Evolutionary conservation across 108 stramenopile genomes (phyloP).

Genomic region (Epithemia pelagica): DNA sequence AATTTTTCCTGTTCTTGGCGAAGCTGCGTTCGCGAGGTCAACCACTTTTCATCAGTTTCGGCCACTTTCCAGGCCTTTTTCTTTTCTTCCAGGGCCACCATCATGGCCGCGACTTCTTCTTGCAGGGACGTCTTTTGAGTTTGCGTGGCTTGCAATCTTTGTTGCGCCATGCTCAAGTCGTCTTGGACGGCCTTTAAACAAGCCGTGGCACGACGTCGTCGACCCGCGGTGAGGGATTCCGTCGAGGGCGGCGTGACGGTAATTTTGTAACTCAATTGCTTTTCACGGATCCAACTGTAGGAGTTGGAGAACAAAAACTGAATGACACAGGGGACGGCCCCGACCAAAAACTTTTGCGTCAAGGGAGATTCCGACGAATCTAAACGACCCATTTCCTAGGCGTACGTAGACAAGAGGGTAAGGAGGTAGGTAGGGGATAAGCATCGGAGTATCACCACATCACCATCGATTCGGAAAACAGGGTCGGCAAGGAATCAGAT

Average conservation of each 20-base stretch:
- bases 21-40: conserved; percentile 45
- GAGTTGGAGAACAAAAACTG: conserved; percentile 80
- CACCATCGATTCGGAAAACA: no score
- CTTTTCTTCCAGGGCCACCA: conserved; percentile 50
- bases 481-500: no score
- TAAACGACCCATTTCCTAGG: conserved; percentile 46
- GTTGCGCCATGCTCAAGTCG: conserved; percentile 36
- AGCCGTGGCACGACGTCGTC: conserved; percentile 67
- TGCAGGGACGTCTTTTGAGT: conserved; percentile 32
- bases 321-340: conserved; percentile 71
- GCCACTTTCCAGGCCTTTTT: conserved; percentile 46
- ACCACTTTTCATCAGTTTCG: conserved; percentile 54
- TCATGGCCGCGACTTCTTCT: conserved; percentile 40
- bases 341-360: conserved; percentile 80
- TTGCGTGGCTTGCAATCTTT: conserved; percentile 26
- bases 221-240: conserved; percentile 54
- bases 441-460: no score
- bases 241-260: conserved; percentile 61
- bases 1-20: conserved; percentile 52
- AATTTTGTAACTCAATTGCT: conserved; percentile 68
- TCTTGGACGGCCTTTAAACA: conserved; percentile 56
- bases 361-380: conserved; percentile 60
- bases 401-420: neutral
- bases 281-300: conserved; percentile 85
- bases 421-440: no score